These are phyloP conservation scores for Grosmannia penicillata DNA, from an alignment of 2,329 filamentous ascomycete species.

Conservation along the genomic window DNA sequence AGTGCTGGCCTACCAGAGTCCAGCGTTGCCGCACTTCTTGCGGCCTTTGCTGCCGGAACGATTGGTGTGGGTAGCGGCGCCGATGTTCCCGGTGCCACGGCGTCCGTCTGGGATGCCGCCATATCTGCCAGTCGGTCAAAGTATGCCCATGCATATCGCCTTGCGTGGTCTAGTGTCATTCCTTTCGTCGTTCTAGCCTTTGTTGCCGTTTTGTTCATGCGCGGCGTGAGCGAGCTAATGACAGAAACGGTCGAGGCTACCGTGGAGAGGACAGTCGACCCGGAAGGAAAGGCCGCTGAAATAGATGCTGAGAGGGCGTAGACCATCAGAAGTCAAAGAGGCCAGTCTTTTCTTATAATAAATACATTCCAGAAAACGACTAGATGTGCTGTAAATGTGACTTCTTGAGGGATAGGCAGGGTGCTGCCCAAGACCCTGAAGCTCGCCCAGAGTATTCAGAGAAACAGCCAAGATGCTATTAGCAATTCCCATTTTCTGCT, in stretches of 20 bases:
- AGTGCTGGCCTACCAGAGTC: slow-evolving; percentile 24
- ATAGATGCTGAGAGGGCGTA: too few relatives aligned
- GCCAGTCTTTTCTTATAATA: too few relatives aligned
- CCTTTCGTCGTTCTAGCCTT: slow-evolving; percentile 35
- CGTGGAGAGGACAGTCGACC: slow-evolving; percentile 22
- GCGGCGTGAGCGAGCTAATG: slow-evolving; percentile 34
- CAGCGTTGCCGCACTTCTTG: slow-evolving; percentile 22
- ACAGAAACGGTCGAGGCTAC: slow-evolving; percentile 38
- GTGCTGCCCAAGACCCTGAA: too few relatives aligned
- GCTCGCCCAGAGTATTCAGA: too few relatives aligned
- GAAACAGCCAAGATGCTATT: too few relatives aligned
- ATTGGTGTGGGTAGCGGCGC: slow-evolving; percentile 11
- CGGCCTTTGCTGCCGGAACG: slow-evolving; percentile 21
- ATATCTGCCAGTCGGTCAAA: slow-evolving; percentile 24
- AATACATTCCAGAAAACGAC: too few relatives aligned
- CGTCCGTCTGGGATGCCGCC: slow-evolving; percentile 21
- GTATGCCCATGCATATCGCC: slow-evolving; percentile 31
- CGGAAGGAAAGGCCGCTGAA: background rate
- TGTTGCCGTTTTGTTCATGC: slow-evolving; percentile 26
- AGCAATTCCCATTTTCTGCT: too few relatives aligned
- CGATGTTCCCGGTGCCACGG: slow-evolving; percentile 21
- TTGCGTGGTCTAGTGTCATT: slow-evolving; percentile 34
- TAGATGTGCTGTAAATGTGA: too few relatives aligned
- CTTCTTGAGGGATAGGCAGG: too few relatives aligned
- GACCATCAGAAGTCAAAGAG: too few relatives aligned